Evolutionary conservation across 345 rosid genomes (phyloP), one percentile per base, ranked within the genome.

Genomic region (Alliaria petiolata): DNA sequence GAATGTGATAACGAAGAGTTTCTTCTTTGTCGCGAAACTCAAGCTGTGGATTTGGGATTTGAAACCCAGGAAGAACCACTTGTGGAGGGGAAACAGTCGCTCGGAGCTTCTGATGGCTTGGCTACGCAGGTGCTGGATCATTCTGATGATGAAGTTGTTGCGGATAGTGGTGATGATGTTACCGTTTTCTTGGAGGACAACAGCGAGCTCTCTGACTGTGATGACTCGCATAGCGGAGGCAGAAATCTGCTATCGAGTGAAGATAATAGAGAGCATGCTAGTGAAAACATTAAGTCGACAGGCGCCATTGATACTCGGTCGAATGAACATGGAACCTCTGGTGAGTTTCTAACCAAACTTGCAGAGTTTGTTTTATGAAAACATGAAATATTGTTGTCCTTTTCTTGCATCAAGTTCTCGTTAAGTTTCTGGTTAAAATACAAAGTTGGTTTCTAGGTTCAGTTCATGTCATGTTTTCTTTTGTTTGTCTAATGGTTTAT

Each of bases 161-260:
- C 34, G 7, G 81, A 79, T 78, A 58, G 80, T 76, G 85, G 84
- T 45, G 81, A 76, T 81, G 92, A 85, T 77, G 69, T 55, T 71
- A 89, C 90, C 50, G 85, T 79, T 79, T 77, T 77, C 67, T 72
- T 85, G 79, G 80, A 54, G 56, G 76, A 75, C 4, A 64, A 20
- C 44, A 72, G 44, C 52, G 85, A 76, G 62, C 49, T 76, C 43
- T 72, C 62, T 40, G 89, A 77, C 4, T 8, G 31, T 69, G 82
- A 58, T 42, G 84, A 82, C 47, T 44, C 65, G 2, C 62, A 9
- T 34, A 43, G 76, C 42, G 36, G 67, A 72, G 79, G 58, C 1
- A 54, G 54, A 25, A 60, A 58, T 53, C 65, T 52, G 62, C 72
- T 80, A 6, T 16, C 44, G 9, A 78, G 62, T 53, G 63, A 45